Base-by-base conservation (phyloP, 768 basidiomycete species). In the Boletus reticuloceps region DNA sequence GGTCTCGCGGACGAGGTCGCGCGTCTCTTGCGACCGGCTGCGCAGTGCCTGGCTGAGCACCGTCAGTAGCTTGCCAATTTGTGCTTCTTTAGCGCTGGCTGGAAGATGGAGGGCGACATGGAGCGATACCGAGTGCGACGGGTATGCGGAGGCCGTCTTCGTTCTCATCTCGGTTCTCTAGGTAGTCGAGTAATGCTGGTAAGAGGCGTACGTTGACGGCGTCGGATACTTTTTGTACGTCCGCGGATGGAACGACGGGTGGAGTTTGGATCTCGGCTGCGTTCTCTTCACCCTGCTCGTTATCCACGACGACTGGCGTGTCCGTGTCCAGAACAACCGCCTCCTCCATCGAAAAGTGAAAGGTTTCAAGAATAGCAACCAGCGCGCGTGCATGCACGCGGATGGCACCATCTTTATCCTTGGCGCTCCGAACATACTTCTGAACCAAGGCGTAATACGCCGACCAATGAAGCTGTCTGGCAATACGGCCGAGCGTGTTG, bases 1-100 rank as follows among this genome's bases (percentile, higher is more conserved):
- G 0, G 93, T 88, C 48, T 94, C 90, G 14, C 93, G 81, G 7
- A 86, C 82, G 37, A 95, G 78, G 63, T 97, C 94, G 55, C 97
- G 79, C 1, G 91, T 93, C 61, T 98, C 94, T 66, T 95, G 93
- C 14, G 94, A 94, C 61, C 84, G 88, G 69, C 93, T 97, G n/a
- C 93, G 88, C 39, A 99, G 77, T 37, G 89, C 86, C 65, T 98
- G 96, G 62, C 88, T 85, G 52, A 98, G 81, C 22, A 89, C 83
- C 2, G 93, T 98, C 56, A 98, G 66, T 13, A 98, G 75, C 27
- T 86, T 82, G 0, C 82, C 74, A 22, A 94, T 80, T 59, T 97
- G 93, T 0, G 82, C 74, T 34, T 86, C 81, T 11, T 85, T 82
- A 1, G 76, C 72, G 1, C 77, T 71, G 16, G 74, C 72, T 0